Conservation (phyloP, 257 asterid genomes). For the Capsicum rhomboideum region DNA sequence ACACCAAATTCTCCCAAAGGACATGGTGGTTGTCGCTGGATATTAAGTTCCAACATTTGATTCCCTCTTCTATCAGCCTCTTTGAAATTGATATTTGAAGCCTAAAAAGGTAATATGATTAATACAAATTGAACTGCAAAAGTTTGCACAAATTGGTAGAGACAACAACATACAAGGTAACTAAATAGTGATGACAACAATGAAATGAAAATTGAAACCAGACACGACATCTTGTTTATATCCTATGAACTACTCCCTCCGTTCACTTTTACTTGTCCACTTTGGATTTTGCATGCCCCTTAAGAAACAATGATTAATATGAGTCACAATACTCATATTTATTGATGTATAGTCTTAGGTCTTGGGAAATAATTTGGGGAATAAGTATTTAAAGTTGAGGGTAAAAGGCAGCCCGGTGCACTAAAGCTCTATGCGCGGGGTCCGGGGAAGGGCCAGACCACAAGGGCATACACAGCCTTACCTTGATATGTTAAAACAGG, state of each 20-base stretch:
- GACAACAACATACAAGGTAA: not conserved
- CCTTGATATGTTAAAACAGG: no score
- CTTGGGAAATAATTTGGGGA: no score
- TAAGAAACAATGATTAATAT: no score
- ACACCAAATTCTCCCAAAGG: conserved; percentile 61
- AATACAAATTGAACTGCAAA: not conserved
- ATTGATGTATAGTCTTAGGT: no score
- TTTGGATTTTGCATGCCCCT: no score
- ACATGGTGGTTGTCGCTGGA: conserved; percentile 47
- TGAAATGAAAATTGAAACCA: not conserved
- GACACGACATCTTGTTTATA: not conserved
- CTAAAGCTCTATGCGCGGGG: no score
- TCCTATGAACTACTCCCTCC: not conserved
- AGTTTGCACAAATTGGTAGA: not conserved
- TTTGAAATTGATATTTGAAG: conserved; percentile 66
- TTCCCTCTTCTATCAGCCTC: conserved; percentile 71
- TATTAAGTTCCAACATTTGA: conserved; percentile 56
- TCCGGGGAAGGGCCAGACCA: no score
- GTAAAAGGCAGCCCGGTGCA: no score
- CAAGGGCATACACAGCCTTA: no score
- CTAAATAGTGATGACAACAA: not conserved
- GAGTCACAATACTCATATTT: no score
- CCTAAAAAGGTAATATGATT: conserved; percentile 33
- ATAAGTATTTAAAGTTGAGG: no score
- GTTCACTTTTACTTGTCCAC: no score